Conservation (phyloP, 192 early-diverging fungal genomes). For the Phlyctochytrium arcticum region DNA sequence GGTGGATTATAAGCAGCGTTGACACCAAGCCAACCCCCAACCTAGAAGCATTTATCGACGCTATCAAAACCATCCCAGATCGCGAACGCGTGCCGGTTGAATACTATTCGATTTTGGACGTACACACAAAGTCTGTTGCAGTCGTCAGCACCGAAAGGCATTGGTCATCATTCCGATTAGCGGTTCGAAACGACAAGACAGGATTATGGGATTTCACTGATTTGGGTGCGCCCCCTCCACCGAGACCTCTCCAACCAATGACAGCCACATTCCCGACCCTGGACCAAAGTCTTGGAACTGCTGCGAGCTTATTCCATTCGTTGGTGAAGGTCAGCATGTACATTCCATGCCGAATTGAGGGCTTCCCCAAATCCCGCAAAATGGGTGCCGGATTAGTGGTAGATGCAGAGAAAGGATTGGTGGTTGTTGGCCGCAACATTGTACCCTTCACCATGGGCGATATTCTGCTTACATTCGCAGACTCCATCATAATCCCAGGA, state of each 20-base stretch:
- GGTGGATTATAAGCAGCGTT: constrained; percentile 74
- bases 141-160: constrained; percentile 85
- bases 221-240: constrained; percentile 58
- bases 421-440: constrained; percentile 76
- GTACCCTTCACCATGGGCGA: constrained; percentile 77
- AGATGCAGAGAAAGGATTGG: constrained; percentile 71
- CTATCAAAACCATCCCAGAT: constrained; percentile 69
- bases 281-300: constrained; percentile 66
- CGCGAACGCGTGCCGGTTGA: constrained; percentile 72
- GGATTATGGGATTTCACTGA: constrained; percentile 79
- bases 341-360: constrained; percentile 72
- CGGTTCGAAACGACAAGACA: constrained; percentile 68
- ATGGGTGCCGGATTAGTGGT: constrained; percentile 77
- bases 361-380: constrained; percentile 59
- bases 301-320: constrained; percentile 71
- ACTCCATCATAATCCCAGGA: constrained; percentile 84
- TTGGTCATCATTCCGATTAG: constrained; percentile 79
- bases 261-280: constrained; percentile 71
- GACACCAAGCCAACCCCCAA: constrained; percentile 68
- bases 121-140: constrained; percentile 74
- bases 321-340: constrained; percentile 76
- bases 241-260: constrained; percentile 52
- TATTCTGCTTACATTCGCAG: constrained; percentile 77
- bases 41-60: constrained; percentile 73
- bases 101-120: constrained; percentile 76